These are phyloP conservation scores for Halocafeteria seosinensis DNA, from an alignment of 108 stramenopile species.

Conservation along the genomic window DNA sequence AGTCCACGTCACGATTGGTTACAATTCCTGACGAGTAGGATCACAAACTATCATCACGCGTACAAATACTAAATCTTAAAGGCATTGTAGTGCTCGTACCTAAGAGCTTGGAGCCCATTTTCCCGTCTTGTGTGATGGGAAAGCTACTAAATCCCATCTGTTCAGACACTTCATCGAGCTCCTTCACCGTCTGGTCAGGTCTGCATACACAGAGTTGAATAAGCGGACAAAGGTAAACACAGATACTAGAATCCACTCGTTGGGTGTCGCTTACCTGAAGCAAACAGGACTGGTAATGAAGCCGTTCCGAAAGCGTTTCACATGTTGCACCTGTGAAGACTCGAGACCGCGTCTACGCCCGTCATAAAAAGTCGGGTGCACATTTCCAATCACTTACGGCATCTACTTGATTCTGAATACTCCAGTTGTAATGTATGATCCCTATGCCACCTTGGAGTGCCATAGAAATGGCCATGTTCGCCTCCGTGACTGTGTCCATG, in stretches of 20 bases:
- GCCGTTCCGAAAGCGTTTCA: conserved; percentile 96
- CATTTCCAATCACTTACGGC: conserved; percentile 72
- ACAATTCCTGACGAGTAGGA: too few species aligned
- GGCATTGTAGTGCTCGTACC: too few species aligned
- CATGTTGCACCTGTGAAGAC: conserved; percentile 46
- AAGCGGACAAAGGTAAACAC: too few species aligned
- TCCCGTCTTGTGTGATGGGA: conserved; percentile 87
- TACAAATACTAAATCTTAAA: too few species aligned
- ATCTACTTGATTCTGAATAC: conserved; percentile 69
- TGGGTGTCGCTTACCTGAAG: conserved; percentile 41
- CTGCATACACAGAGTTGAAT: too few species aligned
- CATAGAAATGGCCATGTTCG: conserved; percentile 90
- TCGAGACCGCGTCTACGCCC: conserved; percentile 70
- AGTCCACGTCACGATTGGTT: conserved; percentile 85
- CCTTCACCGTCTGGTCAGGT: conserved; percentile 66
- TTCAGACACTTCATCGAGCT: conserved; percentile 59
- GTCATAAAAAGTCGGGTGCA: conserved; percentile 93
- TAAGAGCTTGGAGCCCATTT: conserved; percentile 79
- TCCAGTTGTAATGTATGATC: conserved; percentile 96
- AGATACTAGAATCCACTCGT: too few species aligned
- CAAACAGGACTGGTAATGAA: conserved; percentile 97
- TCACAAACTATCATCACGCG: too few species aligned
- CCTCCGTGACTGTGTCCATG: conserved; percentile 92
- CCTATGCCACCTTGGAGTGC: conserved; percentile 97
- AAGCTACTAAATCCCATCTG: conserved; percentile 76